Base-by-base conservation (phyloP, 129 eudicot species). In the Smallanthus sonchifolius region DNA sequence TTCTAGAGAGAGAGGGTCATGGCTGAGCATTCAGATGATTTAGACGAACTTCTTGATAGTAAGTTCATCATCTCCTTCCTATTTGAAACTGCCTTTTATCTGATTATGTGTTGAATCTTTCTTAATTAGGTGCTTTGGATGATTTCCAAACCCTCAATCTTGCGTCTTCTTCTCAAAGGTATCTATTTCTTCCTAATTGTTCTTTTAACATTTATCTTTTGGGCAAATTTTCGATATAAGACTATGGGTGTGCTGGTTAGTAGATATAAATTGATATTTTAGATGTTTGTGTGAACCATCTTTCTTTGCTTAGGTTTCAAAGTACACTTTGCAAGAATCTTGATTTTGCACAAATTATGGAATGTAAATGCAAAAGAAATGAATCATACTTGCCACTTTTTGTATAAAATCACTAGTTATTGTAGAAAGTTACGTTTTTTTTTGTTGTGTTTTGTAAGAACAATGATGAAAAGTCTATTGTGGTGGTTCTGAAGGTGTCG, bases 1-100 rank as follows among this genome's bases (percentile, higher is more conserved):
- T n/a, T n/a, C n/a, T 38, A 63, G 45, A 63, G 20, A 60, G 4
- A 13, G 3, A 49, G n/a, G 38, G 34, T 65, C 75, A 87, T 88
- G 88, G 91, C 96, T 57, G 89, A 84, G 2, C 78, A 85, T 47
- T 45, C 93, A 43, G 96, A 91, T 49, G 97, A 95, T 75, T 78
- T 95, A 77, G 97, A 95, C 88, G 88, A 88, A 57, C 96, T 95
- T 65, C 96, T 95, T 36, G 99, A 95, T 79, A 95, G 99, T 95
- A 80, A 95, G 86, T 72, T 55, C 15, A 54, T 73, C 38, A 4
- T 32, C 15, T 43, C 10, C 47, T 28, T 16, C 2, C 1, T 7
- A 24, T 48, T 40, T 0, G 20, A 34, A 17, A 49, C 64, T 40
- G 61, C 15, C 36, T 42, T 34, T 34, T 42, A 48, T 30, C n/a